These are phyloP conservation scores for Aspergillus unguis DNA, from an alignment of 2,329 filamentous ascomycete species.

Conservation along the genomic window DNA sequence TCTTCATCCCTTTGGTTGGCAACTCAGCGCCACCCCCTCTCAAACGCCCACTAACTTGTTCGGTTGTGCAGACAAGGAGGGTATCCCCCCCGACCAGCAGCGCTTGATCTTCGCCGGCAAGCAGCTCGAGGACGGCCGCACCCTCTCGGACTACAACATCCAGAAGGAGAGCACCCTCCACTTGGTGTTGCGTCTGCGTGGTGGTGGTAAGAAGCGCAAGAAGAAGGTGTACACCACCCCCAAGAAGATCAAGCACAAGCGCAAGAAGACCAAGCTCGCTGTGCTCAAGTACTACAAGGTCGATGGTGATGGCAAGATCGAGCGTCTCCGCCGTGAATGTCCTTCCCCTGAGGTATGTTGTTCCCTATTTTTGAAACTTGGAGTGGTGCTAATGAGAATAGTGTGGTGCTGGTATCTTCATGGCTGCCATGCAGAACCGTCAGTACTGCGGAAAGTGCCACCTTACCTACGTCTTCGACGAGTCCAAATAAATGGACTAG, in stretches of 20 bases:
- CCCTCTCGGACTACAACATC: conserved; percentile 99
- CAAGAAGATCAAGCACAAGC: conserved; percentile 99
- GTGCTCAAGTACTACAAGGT: conserved; percentile 99
- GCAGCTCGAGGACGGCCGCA: conserved; percentile 99
- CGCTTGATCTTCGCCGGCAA: conserved; percentile 99
- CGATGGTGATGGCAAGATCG: conserved; percentile 98
- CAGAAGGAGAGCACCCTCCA: conserved; percentile 99
- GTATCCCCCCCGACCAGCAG: conserved; percentile 98
- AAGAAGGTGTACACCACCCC: conserved; percentile 99
- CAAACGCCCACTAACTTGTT: neutral
- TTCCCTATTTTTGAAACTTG: conserved; percentile 3
- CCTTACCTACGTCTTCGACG: conserved; percentile 69
- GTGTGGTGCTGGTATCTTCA: conserved; percentile 99
- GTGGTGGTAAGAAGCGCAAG: conserved; percentile 99
- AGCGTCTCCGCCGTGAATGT: conserved; percentile 98
- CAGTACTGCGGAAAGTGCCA: conserved; percentile 86
- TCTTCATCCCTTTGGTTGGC: neutral
- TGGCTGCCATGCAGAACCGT: conserved; percentile 99
- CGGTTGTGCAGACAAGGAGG: conserved; percentile 82
- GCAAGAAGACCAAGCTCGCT: conserved; percentile 99
- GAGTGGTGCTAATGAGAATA: conserved; percentile 44
- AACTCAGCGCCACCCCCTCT: neutral
- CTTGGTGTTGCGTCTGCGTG: conserved; percentile 95
- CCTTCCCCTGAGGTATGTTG: conserved; percentile 76
- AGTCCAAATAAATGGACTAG: conserved; percentile 52